Base-by-base conservation (phyloP, 2,329 filamentous ascomycete species). In the Monosporascus sp. region DNA sequence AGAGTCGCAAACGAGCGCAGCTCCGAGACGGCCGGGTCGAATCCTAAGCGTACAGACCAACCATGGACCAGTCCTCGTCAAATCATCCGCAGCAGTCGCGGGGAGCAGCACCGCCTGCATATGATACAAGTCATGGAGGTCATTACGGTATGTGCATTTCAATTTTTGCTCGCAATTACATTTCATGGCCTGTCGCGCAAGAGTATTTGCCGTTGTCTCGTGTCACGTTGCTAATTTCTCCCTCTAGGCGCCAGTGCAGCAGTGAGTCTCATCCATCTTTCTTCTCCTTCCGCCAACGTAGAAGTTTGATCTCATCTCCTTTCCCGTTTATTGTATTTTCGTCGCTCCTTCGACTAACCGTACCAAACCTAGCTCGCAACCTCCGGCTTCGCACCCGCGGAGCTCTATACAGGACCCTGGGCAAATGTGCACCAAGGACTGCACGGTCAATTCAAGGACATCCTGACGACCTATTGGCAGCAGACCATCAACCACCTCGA, bases 391-490 rank as follows among this genome's bases (percentile, higher is more conserved):
- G 90, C 90, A 47, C 91, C 92, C n/a, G 87, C 90, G 46, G 92
- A 97, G 71, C 83, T 96, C 53, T 97, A 97, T 73, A 93, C 90
- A 1, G 92, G 92, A 17, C 87, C 90, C 57, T 97, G 93, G 92
- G 88, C 90, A 63, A 99, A 99, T 75, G 93, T 97, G 60, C 96
- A 96, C 67, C 94, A 99, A 81, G 94, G 94, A 48, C 81, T 99
- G 47, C 89, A 87, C 54, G 92, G 91, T 57, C 88, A 88, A 57
- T 96, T 97, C 72, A 93, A 96, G 70, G 94, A 99, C 70, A 97
- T 97, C 65, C 79, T 99, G 63, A 97, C 95, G 44, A 97, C 93
- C 6, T 99, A 99, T 75, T 99, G 94, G 94, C 94, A 99, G 72
- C 93, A 99, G 67, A 94, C 92, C 58, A 96, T 99, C 75, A 93